Evolutionary conservation across 1,284 basidiomycete species (phyloP), one percentile per base, ranked within the genome.

Genomic region (Boletus chippewaensis): DNA sequence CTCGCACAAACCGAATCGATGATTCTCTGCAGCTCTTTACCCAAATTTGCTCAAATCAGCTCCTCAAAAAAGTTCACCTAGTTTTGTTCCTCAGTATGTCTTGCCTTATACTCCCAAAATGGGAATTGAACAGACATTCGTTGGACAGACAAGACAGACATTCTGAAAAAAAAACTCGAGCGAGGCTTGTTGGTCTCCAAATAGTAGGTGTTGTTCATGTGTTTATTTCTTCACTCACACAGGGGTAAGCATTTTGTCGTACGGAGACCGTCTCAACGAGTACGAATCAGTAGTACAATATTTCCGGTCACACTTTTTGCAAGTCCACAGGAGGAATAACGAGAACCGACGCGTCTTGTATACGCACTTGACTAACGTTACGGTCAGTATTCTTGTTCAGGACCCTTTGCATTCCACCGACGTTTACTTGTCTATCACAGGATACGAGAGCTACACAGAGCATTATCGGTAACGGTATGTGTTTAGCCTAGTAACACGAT

Each of bases 1-100:
- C 84, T 20, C 78, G 81, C 50, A 86, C 82, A 40, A 91, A 91
- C 59, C 74, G 87, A 49, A 88, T 91, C 39, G 87, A 91, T 59
- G 87, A 91, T 63, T 90, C 87, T 0, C 69, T 91, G 20, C 87
- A 91, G 67, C 72, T 91, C 13, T 91, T 90, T 65, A 87, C 86
- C 10, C 79, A 86, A 57, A 88, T 91, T 20, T 90, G 87, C 61
- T 83, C 84, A n/a, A 88, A 89, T 62, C 75, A 77, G 22, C 73
- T 91, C 38, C 71, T 91, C 49, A 88, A 89, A 65, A 81, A 75
- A 40, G 83, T 87, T 22, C 88, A 91, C 62, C 67, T 91, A 11
- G 87, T 89, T 12, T 70, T 89, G 39, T 88, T 89, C 72, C 73
- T 89, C 9, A 89, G 87, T 87, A 69, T 28, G 82, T 61, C 38